Evolutionary conservation across 345 rosid species (phyloP), one percentile per base, ranked within the genome.

Genomic region (Eucalyptus curtisii): DNA sequence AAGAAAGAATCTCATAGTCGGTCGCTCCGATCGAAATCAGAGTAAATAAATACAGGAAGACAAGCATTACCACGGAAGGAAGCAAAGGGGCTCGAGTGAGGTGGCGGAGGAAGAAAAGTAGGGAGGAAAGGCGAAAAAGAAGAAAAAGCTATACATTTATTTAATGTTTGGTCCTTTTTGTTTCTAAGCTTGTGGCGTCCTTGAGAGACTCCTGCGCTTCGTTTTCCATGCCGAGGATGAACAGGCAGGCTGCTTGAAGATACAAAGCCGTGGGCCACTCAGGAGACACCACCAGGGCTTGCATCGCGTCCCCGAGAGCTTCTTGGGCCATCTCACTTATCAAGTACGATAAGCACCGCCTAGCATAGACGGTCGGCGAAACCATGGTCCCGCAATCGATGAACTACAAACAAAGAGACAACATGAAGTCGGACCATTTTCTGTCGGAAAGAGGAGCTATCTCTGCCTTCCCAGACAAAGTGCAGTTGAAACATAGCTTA

Each of bases 271-370:
- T 94, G 37, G 96, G 93, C 97, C 94, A 97, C 86, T 95, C 98
- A 3, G 99, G 98, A 49, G 99, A 96, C 45, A 94, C 90, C 48
- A 91, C 97, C 88, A 94, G 98, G 25, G 99, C 97, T 90, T 95
- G 99, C 97, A 94, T 95, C 1, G 99, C 99, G 88, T 98, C 99
- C 48, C 97, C 96, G 25, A 97, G 94, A 79, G 99, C 99, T 91
- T 95, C 95, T 44, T 94, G 94, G 85, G 94, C 91, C 98, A 93
- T 93, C 61, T 95, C 96, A 20, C 79, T 95, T 93, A 95, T 95
- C 93, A 98, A 88, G 93, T 96, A 95, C 68, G 95, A 95, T 66
- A 98, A 92, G 94, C 99, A 96, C 88, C 99, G 95, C 91, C 99
- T 93, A 7, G 95, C 95, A 80, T 93, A 94, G 25, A 97, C 97